These are phyloP conservation scores for Gastroboletus turbinatus DNA, from an alignment of 1,284 basidiomycete species.

Conservation along the genomic window DNA sequence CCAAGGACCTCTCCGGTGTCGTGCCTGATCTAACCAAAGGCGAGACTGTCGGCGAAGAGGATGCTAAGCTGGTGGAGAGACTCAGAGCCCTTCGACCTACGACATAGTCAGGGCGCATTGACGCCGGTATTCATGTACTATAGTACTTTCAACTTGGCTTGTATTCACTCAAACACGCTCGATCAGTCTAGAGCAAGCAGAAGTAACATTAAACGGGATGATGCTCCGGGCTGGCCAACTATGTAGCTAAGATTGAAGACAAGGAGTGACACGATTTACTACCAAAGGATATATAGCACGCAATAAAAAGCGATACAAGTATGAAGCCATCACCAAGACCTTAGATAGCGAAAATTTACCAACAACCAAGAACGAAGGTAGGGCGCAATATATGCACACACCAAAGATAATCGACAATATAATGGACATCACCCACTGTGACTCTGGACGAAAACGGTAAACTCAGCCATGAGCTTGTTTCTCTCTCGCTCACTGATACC, in stretches of 20 bases:
- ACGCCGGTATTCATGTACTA: constrained; percentile 9
- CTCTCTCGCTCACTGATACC: constrained; percentile 49
- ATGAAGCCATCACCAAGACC: constrained; percentile 12
- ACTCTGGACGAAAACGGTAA: constrained; percentile 58
- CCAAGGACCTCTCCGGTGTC: constrained; percentile 54
- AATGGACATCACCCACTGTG: constrained; percentile 23
- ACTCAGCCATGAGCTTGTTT: constrained; percentile 54
- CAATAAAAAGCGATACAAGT: constrained; percentile 23
- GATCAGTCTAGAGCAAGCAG: neutral
- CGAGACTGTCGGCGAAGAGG: constrained; percentile 72
- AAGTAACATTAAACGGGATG: constrained; percentile 14
- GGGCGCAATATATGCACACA: neutral
- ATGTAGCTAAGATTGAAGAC: neutral
- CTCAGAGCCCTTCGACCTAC: constrained; percentile 80
- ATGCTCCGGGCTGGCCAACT: constrained; percentile 3
- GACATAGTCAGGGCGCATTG: constrained; percentile 38
- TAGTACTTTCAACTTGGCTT: constrained; percentile 1
- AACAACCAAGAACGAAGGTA: constrained; percentile 15
- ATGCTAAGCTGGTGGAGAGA: constrained; percentile 77
- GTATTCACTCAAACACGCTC: neutral
- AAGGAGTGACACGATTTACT: constrained; percentile 17
- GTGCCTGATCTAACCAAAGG: constrained; percentile 55
- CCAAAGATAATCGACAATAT: constrained; percentile 4
- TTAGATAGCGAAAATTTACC: constrained; percentile 33
- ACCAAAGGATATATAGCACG: constrained; percentile 11